phyloP scores from a whole-genome alignment of 2,329 filamentous ascomycete species.

The Colletotrichum tofieldiae region DNA sequence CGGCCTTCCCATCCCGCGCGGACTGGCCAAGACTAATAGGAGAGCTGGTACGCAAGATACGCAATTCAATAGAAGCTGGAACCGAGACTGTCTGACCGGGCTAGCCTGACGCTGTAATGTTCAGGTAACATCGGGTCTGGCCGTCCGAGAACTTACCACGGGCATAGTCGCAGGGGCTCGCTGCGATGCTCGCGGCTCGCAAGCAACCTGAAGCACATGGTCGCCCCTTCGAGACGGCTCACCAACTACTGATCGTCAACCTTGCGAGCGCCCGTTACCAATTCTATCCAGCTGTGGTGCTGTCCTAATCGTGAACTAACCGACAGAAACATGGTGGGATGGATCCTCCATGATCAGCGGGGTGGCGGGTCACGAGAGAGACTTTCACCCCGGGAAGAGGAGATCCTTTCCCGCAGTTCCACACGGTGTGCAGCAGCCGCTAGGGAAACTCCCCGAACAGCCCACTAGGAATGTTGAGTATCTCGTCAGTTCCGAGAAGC shows the following conservation, averaged over 20 bases:
- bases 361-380: constrained; percentile 17
- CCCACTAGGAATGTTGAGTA: neutral
- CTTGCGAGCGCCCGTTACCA: neutral
- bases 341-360: constrained; percentile 29
- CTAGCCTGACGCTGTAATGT: neutral
- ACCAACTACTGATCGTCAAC: neutral
- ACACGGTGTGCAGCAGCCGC: constrained; percentile 14
- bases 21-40: neutral
- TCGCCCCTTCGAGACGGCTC: neutral
- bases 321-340: constrained; percentile 8
- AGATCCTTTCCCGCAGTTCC: constrained; percentile 1
- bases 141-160: neutral
- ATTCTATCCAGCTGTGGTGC: neutral
- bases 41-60: neutral
- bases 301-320: neutral
- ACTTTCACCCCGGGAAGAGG: neutral
- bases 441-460: constrained; percentile 19
- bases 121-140: constrained; percentile 1
- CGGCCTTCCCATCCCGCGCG: neutral
- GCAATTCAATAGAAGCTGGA: neutral
- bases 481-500: constrained; percentile 16
- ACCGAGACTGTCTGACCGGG: neutral
- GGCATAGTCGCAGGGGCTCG: constrained; percentile 1
- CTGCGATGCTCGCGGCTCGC: neutral
- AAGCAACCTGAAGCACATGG: neutral